Base-by-base conservation (phyloP, 257 asterid genomes). In the Oldenlandia corymbosa region DNA sequence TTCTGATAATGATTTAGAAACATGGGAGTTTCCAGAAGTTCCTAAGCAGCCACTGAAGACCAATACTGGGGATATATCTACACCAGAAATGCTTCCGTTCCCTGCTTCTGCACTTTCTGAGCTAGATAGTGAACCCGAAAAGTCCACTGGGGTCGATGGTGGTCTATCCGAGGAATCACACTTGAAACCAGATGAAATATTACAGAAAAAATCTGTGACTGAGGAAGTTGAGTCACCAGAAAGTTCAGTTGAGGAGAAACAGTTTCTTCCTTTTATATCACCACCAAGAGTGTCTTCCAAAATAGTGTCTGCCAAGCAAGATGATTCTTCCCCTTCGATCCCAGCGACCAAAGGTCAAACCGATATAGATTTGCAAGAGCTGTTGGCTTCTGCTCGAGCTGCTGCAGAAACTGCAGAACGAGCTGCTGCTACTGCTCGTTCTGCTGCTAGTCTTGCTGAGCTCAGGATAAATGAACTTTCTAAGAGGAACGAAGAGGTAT, bases 381-480 rank as follows among this genome's bases (percentile, higher is more conserved):
- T 92, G 13, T 41, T 92, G 68, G 91, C 95, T 73, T 95, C 95
- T 57, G 99, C 97, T 53, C 80, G 78, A 68, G 88, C 95, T 5
- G 99, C 95, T 7, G 97, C 96, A 23, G 96, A 93, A 10, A 42
- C 86, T 18, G 99, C 99, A 1, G 96, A 93, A 56, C 90, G 81
- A 10, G 99, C 99, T 2, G 99, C 99, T 4, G 81, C 95, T 26
- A 88, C 95, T 64, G 97, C 99, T 13, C 94, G 95, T 31, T 78
- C 96, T 43, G 99, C 95, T 7, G 97, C 99, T n/a, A 85, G 76
- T 69, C 81, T 92, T 60, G 96, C 99, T 58, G 85, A 85, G 57
- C 75, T 84, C 52, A 83, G 90, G 32, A 90, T 89, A 66, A 87
- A 78, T 46, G 97, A 84, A 76, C 85, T 89, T 49, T 64, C 65